A percentile compares a stretch with the other conserved stretches of the same genome.
Evolutionary conservation across 2,329 filamentous ascomycete species (phyloP).

Genomic region (Penicillium sp.): DNA sequence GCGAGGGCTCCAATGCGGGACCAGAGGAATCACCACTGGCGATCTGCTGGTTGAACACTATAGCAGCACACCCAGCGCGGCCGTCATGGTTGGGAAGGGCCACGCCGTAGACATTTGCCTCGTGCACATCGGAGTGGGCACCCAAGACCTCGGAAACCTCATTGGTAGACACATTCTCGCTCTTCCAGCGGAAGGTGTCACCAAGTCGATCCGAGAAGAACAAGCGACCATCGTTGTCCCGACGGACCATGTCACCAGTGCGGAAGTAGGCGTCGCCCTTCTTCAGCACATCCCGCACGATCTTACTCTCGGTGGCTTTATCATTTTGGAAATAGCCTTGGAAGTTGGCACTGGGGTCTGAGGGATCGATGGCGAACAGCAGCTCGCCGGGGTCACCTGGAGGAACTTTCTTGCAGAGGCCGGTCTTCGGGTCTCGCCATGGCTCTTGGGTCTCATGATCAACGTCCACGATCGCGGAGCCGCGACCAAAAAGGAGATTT

Average conservation of each 20-base stretch:
- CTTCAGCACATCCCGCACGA: slow-evolving; percentile 68
- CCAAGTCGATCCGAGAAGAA: slow-evolving; percentile 71
- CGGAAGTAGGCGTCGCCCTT: slow-evolving; percentile 81
- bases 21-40: slow-evolving; percentile 19
- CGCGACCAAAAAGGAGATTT: slow-evolving; percentile 52
- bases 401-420: slow-evolving; percentile 62
- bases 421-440: slow-evolving; percentile 64
- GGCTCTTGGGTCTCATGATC: slow-evolving; percentile 70
- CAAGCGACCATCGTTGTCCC: slow-evolving; percentile 66
- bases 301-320: slow-evolving; percentile 68
- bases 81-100: slow-evolving; percentile 77
- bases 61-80: slow-evolving; percentile 74
- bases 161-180: slow-evolving; percentile 76
- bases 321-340: slow-evolving; percentile 79
- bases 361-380: slow-evolving; percentile 66
- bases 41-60: slow-evolving; percentile 56
- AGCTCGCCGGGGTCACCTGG: slow-evolving; percentile 71
- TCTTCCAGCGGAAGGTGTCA: slow-evolving; percentile 61
- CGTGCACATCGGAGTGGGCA: slow-evolving; percentile 62
- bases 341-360: slow-evolving; percentile 64
- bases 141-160: slow-evolving; percentile 78
- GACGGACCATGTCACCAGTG: slow-evolving; percentile 76
- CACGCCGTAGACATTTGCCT: slow-evolving; percentile 87
- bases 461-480: slow-evolving; percentile 62
- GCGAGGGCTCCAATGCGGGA: slow-evolving; percentile 28